phyloP scores from a whole-genome alignment of 225 moss, liverwort and hornwort species.

The Straminergon stramineum region DNA sequence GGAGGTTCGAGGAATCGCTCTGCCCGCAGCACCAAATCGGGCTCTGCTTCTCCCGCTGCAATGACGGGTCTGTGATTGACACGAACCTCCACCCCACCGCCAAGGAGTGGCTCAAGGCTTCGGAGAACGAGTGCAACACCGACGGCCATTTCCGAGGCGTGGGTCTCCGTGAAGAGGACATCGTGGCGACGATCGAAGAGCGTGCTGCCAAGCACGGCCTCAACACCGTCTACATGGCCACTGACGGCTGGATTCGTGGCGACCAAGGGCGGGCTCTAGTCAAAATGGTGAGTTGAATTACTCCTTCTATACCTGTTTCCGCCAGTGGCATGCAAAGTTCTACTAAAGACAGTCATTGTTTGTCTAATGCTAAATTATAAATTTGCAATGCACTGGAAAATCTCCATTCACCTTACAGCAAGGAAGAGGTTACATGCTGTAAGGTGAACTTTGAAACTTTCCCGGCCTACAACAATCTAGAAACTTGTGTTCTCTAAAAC shows the following conservation, averaged over 20 bases:
- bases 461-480: not conserved
- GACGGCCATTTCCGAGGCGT: constrained; percentile 28
- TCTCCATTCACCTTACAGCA: not conserved
- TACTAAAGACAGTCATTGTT: not conserved
- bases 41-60: constrained; percentile 56
- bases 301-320: not conserved
- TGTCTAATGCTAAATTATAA: too few species aligned
- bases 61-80: constrained; percentile 37
- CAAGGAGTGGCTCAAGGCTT: constrained; percentile 17
- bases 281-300: constrained; percentile 8
- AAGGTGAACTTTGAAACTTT: not conserved
- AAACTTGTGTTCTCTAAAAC: not conserved
- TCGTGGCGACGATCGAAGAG: constrained; percentile 36
- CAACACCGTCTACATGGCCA: constrained; percentile 39
- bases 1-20: constrained; percentile 62
- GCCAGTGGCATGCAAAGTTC: not conserved
- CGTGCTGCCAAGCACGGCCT: constrained; percentile 11
- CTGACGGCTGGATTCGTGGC: constrained; percentile 75
- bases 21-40: constrained; percentile 42
- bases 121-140: not conserved
- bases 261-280: constrained; percentile 12
- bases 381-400: not conserved
- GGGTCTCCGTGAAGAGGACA: constrained; percentile 18
- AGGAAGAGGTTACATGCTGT: not conserved
- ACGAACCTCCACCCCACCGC: constrained; percentile 23